Evolutionary conservation across 192 early-diverging fungal genomes (phyloP).

Genomic region (Coemansia sp.): DNA sequence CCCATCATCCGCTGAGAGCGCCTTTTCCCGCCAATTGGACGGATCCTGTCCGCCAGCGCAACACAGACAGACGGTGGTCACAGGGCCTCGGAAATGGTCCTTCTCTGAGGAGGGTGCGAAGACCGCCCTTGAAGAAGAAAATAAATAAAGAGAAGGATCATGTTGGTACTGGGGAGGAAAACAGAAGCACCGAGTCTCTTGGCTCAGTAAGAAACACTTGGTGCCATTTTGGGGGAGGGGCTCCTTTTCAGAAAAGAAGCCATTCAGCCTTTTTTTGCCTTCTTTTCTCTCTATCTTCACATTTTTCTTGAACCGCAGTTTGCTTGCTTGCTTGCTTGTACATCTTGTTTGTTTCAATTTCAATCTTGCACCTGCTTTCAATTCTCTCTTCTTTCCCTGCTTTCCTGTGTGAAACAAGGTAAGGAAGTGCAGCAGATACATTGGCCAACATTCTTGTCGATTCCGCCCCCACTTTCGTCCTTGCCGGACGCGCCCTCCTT

Average conservation of each 20-base stretch:
- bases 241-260: background rate
- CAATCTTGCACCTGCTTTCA: background rate
- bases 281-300: background rate
- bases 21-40: background rate
- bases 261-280: background rate
- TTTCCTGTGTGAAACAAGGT: background rate
- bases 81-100: background rate
- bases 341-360: background rate
- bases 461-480: conserved; percentile 30
- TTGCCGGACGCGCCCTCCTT: conserved; percentile 35
- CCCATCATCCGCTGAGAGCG: background rate
- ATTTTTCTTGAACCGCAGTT: background rate
- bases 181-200: too few species aligned
- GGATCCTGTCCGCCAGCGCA: background rate
- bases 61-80: background rate
- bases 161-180: too few species aligned
- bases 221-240: background rate
- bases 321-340: background rate
- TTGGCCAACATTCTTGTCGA: conserved; percentile 36
- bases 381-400: conserved; percentile 9
- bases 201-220: too few species aligned
- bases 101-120: background rate
- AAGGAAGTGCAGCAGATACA: conserved; percentile 1
- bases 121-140: too few species aligned
- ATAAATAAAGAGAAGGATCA: too few species aligned